Evolutionary conservation across 2,329 filamentous ascomycete genomes (phyloP).

Genomic region (Lecanosticta acicola): DNA sequence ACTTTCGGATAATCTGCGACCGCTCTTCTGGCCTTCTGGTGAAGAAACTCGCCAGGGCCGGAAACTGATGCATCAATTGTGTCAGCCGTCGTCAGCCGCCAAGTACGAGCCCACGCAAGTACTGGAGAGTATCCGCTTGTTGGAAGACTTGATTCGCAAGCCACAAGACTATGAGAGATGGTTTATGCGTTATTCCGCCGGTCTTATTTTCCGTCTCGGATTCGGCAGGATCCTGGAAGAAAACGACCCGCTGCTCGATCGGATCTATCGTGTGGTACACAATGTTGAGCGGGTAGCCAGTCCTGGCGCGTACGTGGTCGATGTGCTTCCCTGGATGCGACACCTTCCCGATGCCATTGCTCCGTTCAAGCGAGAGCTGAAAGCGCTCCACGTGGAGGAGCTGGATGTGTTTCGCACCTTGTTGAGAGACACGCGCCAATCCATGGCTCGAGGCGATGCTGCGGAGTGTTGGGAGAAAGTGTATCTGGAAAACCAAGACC

Average conservation of each 20-base stretch:
- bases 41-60: slow-evolving; percentile 23
- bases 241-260: slow-evolving; percentile 31
- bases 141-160: slow-evolving; percentile 32
- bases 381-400: slow-evolving; percentile 25
- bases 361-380: slow-evolving; percentile 31
- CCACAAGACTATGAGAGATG: slow-evolving; percentile 36
- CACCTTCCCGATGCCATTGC: slow-evolving; percentile 26
- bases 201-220: slow-evolving; percentile 38
- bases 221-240: slow-evolving; percentile 35
- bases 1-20: slow-evolving; percentile 21
- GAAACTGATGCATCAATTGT: slow-evolving; percentile 33
- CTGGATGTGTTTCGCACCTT: slow-evolving; percentile 27
- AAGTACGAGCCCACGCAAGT: slow-evolving; percentile 31
- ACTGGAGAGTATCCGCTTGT: slow-evolving; percentile 29
- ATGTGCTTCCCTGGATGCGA: slow-evolving; percentile 30
- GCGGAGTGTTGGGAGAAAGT: slow-evolving; percentile 22
- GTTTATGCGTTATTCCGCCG: slow-evolving; percentile 39
- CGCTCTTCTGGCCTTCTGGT: slow-evolving; percentile 8
- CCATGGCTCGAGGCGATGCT: slow-evolving; percentile 19
- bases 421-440: slow-evolving; percentile 29
- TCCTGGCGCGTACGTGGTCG: slow-evolving; percentile 36
- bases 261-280: slow-evolving; percentile 32
- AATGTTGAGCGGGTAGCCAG: slow-evolving; percentile 35
- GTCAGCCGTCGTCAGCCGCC: slow-evolving; percentile 28
- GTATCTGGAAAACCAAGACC: slow-evolving; percentile 23